phyloP scores from a whole-genome alignment of 208 protist genomes.

The Acanthamoeba divionensis region DNA sequence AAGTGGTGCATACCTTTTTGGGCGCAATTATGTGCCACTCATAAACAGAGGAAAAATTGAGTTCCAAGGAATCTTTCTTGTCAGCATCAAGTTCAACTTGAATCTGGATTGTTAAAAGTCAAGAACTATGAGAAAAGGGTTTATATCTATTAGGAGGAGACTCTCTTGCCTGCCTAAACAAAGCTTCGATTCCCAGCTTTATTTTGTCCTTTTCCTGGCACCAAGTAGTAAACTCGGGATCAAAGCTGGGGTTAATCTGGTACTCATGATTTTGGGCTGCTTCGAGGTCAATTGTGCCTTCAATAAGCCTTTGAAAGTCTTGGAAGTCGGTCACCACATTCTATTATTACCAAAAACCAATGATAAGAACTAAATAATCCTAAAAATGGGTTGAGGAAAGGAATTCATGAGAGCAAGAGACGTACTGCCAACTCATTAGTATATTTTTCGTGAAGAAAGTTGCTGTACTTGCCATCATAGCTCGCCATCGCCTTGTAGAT shows the following conservation, averaged over 20 bases:
- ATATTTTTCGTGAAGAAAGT: slow-evolving; percentile 17
- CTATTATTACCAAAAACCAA: too few relatives aligned
- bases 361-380: too few relatives aligned
- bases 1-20: neutral
- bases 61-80: slow-evolving; percentile 42
- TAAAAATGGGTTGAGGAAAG: slow-evolving; percentile 49
- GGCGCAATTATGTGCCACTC: slow-evolving; percentile 43
- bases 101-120: neutral
- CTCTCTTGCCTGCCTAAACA: neutral
- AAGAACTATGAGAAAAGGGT: neutral
- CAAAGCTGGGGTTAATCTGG: slow-evolving; percentile 65
- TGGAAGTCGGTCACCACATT: slow-evolving; percentile 51
- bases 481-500: slow-evolving; percentile 13
- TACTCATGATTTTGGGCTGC: slow-evolving; percentile 63
- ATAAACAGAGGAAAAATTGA: slow-evolving; percentile 1
- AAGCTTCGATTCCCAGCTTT: slow-evolving; percentile 12
- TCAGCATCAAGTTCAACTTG: slow-evolving; percentile 17
- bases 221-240: slow-evolving; percentile 43
- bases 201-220: slow-evolving; percentile 44
- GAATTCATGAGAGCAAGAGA: neutral
- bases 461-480: slow-evolving; percentile 25
- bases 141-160: neutral
- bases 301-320: slow-evolving; percentile 65
- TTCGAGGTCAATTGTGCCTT: slow-evolving; percentile 70
- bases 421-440: slow-evolving; percentile 10